These are phyloP conservation scores for Clavariopsis aquatica DNA, from an alignment of 495 filamentous ascomycete genomes.

Conservation along the genomic window DNA sequence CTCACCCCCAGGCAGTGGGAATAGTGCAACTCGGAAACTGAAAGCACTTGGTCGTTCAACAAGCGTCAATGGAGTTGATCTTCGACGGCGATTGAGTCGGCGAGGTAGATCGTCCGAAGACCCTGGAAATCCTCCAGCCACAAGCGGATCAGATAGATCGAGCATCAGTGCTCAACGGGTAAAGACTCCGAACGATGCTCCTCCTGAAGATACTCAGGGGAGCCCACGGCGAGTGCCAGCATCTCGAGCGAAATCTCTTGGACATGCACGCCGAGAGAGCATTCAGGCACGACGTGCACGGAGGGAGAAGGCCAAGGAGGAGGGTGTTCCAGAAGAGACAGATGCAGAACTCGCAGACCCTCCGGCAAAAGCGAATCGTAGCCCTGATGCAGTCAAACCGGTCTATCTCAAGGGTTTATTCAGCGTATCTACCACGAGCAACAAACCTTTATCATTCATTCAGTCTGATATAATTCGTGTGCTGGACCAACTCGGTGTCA, in stretches of 20 bases:
- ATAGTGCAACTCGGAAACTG: slow-evolving; percentile 56
- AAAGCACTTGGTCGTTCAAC: slow-evolving; percentile 76
- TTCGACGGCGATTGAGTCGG: slow-evolving; percentile 62
- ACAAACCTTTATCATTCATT: slow-evolving; percentile 80
- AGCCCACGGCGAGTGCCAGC: slow-evolving; percentile 57
- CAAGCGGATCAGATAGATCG: slow-evolving; percentile 79
- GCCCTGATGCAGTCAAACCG: slow-evolving; percentile 74
- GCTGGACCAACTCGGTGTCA: slow-evolving; percentile 80
- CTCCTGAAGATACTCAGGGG: slow-evolving; percentile 48
- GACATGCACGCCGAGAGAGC: slow-evolving; percentile 85
- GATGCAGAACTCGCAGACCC: slow-evolving; percentile 60
- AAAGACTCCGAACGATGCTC: slow-evolving; percentile 44
- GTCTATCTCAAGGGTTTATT: slow-evolving; percentile 97
- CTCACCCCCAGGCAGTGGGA: slow-evolving; percentile 64
- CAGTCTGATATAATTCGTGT: slow-evolving; percentile 90
- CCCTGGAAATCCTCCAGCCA: slow-evolving; percentile 62
- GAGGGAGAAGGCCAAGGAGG: slow-evolving; percentile 65
- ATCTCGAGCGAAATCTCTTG: slow-evolving; percentile 82
- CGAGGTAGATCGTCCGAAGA: slow-evolving; percentile 58
- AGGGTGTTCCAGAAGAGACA: slow-evolving; percentile 79
- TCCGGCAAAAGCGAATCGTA: slow-evolving; percentile 44
- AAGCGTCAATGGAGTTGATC: slow-evolving; percentile 83
- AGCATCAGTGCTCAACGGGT: slow-evolving; percentile 49
- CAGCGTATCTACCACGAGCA: slow-evolving; percentile 95
- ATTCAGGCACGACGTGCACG: slow-evolving; percentile 79